Percentiles rank a stretch among this genome's conserved stretches.
phyloP scores from a whole-genome alignment of 345 rosid species.

The Hibiscus tridactylites region DNA sequence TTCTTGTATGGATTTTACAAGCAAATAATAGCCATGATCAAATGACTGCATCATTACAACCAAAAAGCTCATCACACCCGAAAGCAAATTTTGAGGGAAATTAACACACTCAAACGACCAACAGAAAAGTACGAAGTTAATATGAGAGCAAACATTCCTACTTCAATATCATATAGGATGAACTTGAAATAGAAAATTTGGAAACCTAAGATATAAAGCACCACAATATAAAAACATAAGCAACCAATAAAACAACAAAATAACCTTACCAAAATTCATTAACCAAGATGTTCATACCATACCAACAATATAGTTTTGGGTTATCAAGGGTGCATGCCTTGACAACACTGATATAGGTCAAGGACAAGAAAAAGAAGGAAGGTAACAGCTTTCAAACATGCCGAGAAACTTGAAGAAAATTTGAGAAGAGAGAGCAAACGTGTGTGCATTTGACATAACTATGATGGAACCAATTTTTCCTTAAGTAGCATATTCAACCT shows the following conservation, averaged over 20 bases:
- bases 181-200: neutral
- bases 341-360: neutral
- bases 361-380: neutral
- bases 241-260: neutral
- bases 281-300: neutral
- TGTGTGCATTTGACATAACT: neutral
- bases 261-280: neutral
- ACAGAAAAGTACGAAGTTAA: neutral
- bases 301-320: neutral
- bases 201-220: neutral
- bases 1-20: constrained; percentile 93
- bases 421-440: neutral
- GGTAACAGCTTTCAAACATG: neutral
- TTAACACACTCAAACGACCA: neutral
- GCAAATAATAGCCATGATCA: constrained; percentile 80
- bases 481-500: neutral
- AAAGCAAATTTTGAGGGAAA: neutral
- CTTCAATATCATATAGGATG: neutral
- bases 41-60: constrained; percentile 55
- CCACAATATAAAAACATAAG: neutral
- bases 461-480: neutral
- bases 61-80: constrained; percentile 6
- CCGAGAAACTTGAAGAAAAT: neutral
- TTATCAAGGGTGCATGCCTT: neutral
- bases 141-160: neutral